These are phyloP conservation scores for Botryotinia globosa DNA, from an alignment of 2,329 filamentous ascomycete species.

Conservation along the genomic window DNA sequence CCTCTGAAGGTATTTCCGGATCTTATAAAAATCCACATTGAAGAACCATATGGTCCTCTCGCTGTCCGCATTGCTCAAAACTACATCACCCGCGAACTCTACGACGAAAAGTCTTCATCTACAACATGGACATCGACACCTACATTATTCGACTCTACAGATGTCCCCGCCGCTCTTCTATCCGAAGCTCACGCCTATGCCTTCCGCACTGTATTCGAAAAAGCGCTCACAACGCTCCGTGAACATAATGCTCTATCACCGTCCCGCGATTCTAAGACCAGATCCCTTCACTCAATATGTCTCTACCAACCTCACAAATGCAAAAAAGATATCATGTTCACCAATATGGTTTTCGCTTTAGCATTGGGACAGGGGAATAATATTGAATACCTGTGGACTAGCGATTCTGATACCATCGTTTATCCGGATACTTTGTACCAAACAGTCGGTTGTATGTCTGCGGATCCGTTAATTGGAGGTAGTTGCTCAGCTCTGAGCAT, in stretches of 20 bases:
- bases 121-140: slow-evolving; percentile 10
- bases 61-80: slow-evolving; percentile 24
- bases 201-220: slow-evolving; percentile 21
- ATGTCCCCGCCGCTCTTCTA: slow-evolving; percentile 19
- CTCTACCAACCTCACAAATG: slow-evolving; percentile 41
- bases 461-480: slow-evolving; percentile 39
- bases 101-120: slow-evolving; percentile 13
- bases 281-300: slow-evolving; percentile 30
- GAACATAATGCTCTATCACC: slow-evolving; percentile 21
- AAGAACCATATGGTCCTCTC: slow-evolving; percentile 25
- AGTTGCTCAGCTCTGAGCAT: slow-evolving; percentile 39
- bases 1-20: slow-evolving; percentile 23
- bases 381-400: slow-evolving; percentile 41
- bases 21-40: slow-evolving; percentile 24
- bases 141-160: slow-evolving; percentile 8
- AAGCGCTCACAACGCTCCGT: slow-evolving; percentile 19
- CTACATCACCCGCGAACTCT: slow-evolving; percentile 22
- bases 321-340: slow-evolving; percentile 44
- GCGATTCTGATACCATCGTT: slow-evolving; percentile 38
- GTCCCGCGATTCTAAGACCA: neutral
- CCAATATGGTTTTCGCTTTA: slow-evolving; percentile 39
- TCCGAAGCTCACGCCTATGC: slow-evolving; percentile 24
- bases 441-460: slow-evolving; percentile 37
- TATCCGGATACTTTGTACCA: slow-evolving; percentile 26
- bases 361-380: slow-evolving; percentile 38